Conservation (phyloP, 495 filamentous ascomycete species). For the Podospora tetraspora region DNA sequence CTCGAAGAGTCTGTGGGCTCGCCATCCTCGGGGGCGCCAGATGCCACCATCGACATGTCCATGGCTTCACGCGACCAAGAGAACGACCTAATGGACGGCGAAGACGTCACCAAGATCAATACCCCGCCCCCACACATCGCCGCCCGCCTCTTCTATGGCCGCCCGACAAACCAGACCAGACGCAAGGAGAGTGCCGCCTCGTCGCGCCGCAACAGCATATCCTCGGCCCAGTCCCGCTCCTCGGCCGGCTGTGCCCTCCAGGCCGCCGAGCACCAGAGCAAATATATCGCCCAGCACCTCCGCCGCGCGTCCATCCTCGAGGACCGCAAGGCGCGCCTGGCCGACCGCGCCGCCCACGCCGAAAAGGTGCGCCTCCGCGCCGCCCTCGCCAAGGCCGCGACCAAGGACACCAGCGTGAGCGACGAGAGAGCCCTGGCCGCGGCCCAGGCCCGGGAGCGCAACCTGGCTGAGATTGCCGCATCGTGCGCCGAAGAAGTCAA, state of each 20-base stretch:
- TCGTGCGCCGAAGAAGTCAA: constrained; percentile 93
- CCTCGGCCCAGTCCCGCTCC: constrained; percentile 69
- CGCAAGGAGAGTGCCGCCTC: constrained; percentile 81
- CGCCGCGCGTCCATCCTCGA: constrained; percentile 89
- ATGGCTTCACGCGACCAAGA: constrained; percentile 36
- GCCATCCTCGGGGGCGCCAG: constrained; percentile 30
- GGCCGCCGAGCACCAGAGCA: constrained; percentile 62
- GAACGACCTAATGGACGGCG: constrained; percentile 22
- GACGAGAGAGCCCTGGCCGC: constrained; percentile 88
- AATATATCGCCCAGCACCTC: constrained; percentile 82
- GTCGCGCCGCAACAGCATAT: constrained; percentile 83
- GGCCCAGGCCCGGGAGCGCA: constrained; percentile 81
- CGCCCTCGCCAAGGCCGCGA: constrained; percentile 74
- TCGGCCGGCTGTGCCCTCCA: constrained; percentile 56
- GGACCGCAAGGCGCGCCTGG: constrained; percentile 84
- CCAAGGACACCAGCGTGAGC: constrained; percentile 53
- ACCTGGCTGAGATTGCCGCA: constrained; percentile 88
- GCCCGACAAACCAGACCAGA: constrained; percentile 56
- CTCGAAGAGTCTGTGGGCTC: constrained; percentile 40
- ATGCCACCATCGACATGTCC: constrained; percentile 31
- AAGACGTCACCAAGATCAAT: constrained; percentile 39
- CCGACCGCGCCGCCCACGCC: constrained; percentile 88
- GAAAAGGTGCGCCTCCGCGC: constrained; percentile 93
- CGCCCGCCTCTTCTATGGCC: constrained; percentile 66
- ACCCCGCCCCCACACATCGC: constrained; percentile 78